Evolutionary conservation across 768 basidiomycete species (phyloP).

Genomic region (Lactarius trivialis): DNA sequence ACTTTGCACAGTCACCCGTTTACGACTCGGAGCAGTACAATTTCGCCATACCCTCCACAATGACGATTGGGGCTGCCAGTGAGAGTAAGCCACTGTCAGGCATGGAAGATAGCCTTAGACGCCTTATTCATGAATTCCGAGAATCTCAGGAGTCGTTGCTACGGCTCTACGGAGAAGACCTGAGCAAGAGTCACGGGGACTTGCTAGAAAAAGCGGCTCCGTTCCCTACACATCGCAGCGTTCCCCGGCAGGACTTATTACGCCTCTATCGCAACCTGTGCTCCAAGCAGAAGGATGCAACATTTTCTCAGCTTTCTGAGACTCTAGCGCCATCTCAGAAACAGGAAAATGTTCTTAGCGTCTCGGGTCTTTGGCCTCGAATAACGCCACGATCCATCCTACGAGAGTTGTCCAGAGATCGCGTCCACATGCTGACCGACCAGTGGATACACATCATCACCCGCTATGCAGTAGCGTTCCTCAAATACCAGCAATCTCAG

Average conservation of each 20-base stretch:
- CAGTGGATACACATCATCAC: neutral
- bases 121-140: slow-evolving; percentile 1
- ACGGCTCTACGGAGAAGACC: slow-evolving; percentile 2
- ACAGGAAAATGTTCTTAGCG: neutral
- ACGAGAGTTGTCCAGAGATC: slow-evolving; percentile 25
- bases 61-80: neutral
- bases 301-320: neutral
- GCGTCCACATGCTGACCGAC: neutral
- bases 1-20: neutral
- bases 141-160: neutral
- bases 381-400: slow-evolving; percentile 5
- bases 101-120: neutral
- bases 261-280: neutral
- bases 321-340: neutral
- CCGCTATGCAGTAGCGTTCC: neutral
- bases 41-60: too few species aligned
- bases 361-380: slow-evolving; percentile 13
- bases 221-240: neutral
- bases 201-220: neutral
- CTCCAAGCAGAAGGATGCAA: neutral
- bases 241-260: neutral
- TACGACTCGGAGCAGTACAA: too few species aligned
- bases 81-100: neutral
- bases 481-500: slow-evolving; percentile 7
- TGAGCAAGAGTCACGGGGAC: neutral